Evolutionary conservation across 495 filamentous ascomycete genomes (phyloP), one percentile per base, ranked within the genome.

Genomic region (Copromyces sp.): DNA sequence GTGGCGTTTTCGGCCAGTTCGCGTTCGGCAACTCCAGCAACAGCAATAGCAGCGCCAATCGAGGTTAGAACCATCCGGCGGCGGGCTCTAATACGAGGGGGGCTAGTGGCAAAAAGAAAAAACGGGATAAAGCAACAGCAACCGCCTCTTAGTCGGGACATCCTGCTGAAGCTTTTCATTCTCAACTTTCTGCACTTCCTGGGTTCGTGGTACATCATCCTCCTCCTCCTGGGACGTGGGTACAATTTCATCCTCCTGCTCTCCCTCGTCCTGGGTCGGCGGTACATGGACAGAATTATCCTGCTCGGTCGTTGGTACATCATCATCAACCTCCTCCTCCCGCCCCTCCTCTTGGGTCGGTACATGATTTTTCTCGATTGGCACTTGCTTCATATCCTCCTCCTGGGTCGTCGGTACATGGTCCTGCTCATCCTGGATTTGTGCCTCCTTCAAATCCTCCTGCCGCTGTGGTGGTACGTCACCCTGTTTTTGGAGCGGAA

Each of bases 1-100:
- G 88, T 38, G 90, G 90, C 38, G 88, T 91, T 12, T 89, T 89
- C 80, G 87, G 87, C 17, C 77, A 80, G 70, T 89, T 88, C 76
- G 82, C 85, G 74, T 87, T 86, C 79, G 79, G 81, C 39, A 73
- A 79, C 24, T 79, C 78, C 72, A 70, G 69, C 45, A 71, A 72
- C 40, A 73, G 74, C 17, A 37, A 65, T 9, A 35, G 1, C 29
- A n/a, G 69, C 20, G 45, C n/a, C 71, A 68, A 47, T 44, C 14
- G 69, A 74, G 65, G 69, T 37, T 47, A 69, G 20, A 12, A 53
- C 1, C 69, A 45, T 32, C 39, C 38, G 20, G 20, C 29, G 41
- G 69, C 69, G 40, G 39, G 20, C 29, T 29, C 68, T 44, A 29
- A 70, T 70, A 70, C 16, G 45, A 14, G 24, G 32, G 14, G 2